phyloP scores from a whole-genome alignment of 2,329 filamentous ascomycete species.

The Diaporthe sp. region DNA sequence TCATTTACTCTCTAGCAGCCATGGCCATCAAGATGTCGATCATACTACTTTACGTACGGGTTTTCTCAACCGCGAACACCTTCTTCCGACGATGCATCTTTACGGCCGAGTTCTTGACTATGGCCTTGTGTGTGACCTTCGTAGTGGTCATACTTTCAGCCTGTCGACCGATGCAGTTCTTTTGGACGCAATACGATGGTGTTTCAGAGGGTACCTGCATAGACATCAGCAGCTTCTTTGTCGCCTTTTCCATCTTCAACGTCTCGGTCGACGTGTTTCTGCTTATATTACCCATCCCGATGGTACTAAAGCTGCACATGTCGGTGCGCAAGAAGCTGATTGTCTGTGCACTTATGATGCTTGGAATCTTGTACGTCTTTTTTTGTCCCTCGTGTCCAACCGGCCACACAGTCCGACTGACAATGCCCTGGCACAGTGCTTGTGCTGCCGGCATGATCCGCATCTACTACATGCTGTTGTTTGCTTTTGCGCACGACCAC shows the following conservation, averaged over 20 bases:
- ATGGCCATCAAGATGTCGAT: constrained; percentile 22
- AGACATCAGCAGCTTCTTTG: background rate
- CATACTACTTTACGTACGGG: constrained; percentile 7
- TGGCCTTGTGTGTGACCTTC: background rate
- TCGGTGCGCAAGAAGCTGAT: constrained; percentile 13
- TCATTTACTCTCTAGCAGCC: constrained; percentile 7
- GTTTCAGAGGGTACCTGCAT: constrained; percentile 8
- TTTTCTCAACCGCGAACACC: background rate
- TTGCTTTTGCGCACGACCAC: constrained; percentile 22
- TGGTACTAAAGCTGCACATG: constrained; percentile 22
- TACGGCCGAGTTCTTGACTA: background rate
- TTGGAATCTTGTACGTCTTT: constrained; percentile 17
- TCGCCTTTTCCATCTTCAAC: constrained; percentile 8
- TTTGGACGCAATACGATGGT: constrained; percentile 8
- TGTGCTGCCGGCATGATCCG: constrained; percentile 27
- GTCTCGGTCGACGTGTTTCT: constrained; percentile 6
- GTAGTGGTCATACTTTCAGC: background rate
- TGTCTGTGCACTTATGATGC: constrained; percentile 21
- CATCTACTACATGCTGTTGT: constrained; percentile 16
- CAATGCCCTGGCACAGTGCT: constrained; percentile 9
- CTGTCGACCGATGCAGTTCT: constrained; percentile 7
- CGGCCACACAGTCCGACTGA: constrained; percentile 17
- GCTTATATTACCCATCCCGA: background rate
- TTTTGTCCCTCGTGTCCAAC: background rate
- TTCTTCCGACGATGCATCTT: background rate